A percentile compares a stretch with the other conserved stretches of the same genome.
Conservation (phyloP, 371 early-diverging fungal species). For the Mortierella sp. region DNA sequence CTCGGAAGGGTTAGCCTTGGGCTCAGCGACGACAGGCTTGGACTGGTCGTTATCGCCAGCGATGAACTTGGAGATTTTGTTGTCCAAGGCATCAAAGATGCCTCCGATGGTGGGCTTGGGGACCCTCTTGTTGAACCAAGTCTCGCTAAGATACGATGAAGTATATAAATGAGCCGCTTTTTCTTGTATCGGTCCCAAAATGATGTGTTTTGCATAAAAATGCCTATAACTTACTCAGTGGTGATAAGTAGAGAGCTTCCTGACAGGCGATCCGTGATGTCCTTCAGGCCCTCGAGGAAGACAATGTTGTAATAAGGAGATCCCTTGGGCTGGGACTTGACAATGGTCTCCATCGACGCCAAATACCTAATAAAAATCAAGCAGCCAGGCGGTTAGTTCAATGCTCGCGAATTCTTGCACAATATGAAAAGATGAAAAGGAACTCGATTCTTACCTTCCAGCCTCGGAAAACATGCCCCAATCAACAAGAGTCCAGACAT, state of each 20-base stretch:
- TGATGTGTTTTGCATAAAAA: not conserved
- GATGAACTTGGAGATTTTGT: slow-evolving; percentile 80
- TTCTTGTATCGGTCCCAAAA: not conserved
- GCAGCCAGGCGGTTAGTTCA: not conserved
- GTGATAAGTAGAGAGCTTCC: slow-evolving; percentile 59
- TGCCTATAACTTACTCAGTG: slow-evolving; percentile 54
- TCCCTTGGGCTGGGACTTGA: slow-evolving; percentile 79
- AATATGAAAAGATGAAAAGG: not conserved
- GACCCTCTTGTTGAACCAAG: slow-evolving; percentile 72
- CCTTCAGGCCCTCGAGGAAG: slow-evolving; percentile 74
- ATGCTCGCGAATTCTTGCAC: not conserved
- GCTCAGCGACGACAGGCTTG: slow-evolving; percentile 35
- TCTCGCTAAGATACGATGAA: slow-evolving; percentile 37
- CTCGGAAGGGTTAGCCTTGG: slow-evolving; percentile 20
- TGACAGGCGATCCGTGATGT: slow-evolving; percentile 64
- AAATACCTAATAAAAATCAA: slow-evolving; percentile 67
- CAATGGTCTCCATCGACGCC: slow-evolving; percentile 79
- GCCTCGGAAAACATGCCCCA: slow-evolving; percentile 82
- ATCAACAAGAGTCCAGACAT: slow-evolving; percentile 88
- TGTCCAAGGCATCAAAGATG: slow-evolving; percentile 78
- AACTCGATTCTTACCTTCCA: slow-evolving; percentile 59
- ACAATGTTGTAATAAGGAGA: slow-evolving; percentile 83
- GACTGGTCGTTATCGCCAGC: slow-evolving; percentile 70
- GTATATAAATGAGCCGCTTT: slow-evolving; percentile 36
- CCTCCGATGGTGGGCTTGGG: slow-evolving; percentile 74